These are phyloP conservation scores for Acanthamoeba royreba DNA, from an alignment of 208 protist species.

Conservation along the genomic window DNA sequence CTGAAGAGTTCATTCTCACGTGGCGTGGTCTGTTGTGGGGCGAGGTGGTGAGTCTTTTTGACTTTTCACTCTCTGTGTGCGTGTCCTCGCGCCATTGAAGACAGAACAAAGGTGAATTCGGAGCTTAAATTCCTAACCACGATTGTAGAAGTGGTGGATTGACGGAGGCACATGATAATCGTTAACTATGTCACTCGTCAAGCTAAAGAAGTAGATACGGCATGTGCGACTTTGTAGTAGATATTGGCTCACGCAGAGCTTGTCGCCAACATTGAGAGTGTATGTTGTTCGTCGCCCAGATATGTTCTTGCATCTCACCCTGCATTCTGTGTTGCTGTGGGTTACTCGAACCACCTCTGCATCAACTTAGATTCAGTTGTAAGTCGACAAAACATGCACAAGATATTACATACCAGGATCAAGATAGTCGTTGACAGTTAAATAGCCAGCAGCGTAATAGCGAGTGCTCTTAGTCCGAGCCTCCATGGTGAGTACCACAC, in stretches of 20 bases:
- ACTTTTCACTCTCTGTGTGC: no score
- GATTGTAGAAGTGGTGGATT: not conserved
- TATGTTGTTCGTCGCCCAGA: not conserved
- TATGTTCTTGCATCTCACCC: not conserved
- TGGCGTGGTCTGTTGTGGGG: no score
- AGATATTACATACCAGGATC: no score
- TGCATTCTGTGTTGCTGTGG: not conserved
- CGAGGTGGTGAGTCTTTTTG: no score
- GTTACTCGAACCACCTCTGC: not conserved
- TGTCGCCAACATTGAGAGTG: not conserved
- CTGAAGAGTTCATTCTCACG: no score
- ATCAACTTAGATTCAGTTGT: not conserved
- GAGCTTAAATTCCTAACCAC: no score
- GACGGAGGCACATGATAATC: not conserved
- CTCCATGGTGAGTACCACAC: not conserved
- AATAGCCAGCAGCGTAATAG: not conserved
- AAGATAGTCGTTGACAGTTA: not conserved
- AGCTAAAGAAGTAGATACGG: not conserved
- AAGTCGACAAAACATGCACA: no score
- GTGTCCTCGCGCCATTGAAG: no score
- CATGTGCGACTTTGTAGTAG: not conserved
- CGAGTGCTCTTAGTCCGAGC: not conserved
- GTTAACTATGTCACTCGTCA: not conserved
- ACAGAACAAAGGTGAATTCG: no score
- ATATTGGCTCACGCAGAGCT: not conserved